Percentiles rank a stretch among this genome's conserved stretches.
These are phyloP conservation scores for Arthromyces matolae DNA, from an alignment of 768 basidiomycete species.

Conservation along the genomic window DNA sequence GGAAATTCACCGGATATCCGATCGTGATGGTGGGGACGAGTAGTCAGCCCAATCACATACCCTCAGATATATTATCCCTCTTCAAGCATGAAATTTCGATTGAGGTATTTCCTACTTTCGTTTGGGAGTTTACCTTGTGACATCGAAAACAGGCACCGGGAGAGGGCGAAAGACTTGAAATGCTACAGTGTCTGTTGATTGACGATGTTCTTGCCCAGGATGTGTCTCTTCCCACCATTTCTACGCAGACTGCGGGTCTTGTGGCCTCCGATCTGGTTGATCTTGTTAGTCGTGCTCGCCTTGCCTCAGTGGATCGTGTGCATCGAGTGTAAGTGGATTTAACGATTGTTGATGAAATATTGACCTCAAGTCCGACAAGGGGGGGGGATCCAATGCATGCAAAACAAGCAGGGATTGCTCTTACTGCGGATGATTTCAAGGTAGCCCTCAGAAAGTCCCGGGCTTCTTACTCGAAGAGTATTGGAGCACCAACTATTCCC, in stretches of 20 bases:
- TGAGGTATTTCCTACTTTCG: conserved; percentile 45
- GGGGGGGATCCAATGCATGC: conserved; percentile 22
- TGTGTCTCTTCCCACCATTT: conserved; percentile 66
- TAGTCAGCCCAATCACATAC: conserved; percentile 59
- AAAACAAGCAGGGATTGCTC: conserved; percentile 35
- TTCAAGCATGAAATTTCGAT: conserved; percentile 87
- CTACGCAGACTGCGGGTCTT: conserved; percentile 88
- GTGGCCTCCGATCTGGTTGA: conserved; percentile 77
- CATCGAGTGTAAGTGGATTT: conserved; percentile 32
- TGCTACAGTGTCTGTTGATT: conserved; percentile 47
- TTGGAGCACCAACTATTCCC: conserved; percentile 97
- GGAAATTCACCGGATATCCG: conserved; percentile 63
- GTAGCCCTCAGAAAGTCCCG: conserved; percentile 68
- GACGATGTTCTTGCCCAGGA: conserved; percentile 59
- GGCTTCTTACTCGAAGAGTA: conserved; percentile 80
- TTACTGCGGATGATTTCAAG: conserved; percentile 66
- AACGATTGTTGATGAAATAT: neutral
- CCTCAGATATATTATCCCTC: conserved; percentile 55
- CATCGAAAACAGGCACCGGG: conserved; percentile 59
- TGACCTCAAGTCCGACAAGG: conserved; percentile 14
- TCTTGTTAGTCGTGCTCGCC: conserved; percentile 57
- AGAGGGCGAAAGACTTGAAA: conserved; percentile 66
- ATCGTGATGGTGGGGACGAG: conserved; percentile 75
- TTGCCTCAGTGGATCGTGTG: conserved; percentile 51
- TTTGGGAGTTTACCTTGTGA: neutral